Evolutionary conservation across 306 rosid genomes (phyloP), one percentile per base, ranked within the genome.

Genomic region (Prunus campanulata): DNA sequence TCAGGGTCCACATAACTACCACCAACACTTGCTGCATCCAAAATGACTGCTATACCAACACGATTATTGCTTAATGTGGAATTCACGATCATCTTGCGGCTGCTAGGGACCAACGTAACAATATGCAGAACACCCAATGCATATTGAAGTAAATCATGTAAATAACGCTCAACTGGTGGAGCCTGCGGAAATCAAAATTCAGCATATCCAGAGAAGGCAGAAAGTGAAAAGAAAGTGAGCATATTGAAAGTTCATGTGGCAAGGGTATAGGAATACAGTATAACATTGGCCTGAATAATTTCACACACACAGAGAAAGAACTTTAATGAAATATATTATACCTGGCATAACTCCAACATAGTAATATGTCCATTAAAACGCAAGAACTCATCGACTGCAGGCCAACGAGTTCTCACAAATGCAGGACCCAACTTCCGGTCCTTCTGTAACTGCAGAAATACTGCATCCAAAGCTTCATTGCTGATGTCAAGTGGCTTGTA

Each of bases 291-390:
- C 49, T 19, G 14, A 65, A 65, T 65, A 24, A 7, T 18, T 54
- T 19, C 59, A 54, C 24, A 18, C 57, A 52, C 22, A 56, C 5
- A 56, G 13, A 29, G 46, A 25, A 6, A 62, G 46, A 63, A 35
- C 35, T 11, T 62, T 14, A 77, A 68, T 20, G 48, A 25, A 80
- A 12, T 11, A 64, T 67, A 29, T 16, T 66, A 78, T 86, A 96
- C 99, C 99, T 96, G 99, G 82, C 99, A 96, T 79, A 96, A 79
- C 77, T 96, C 99, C 87, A 96, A 72, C 98, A 96, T 89, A 8
- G 90, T 96, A 75, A 87, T 79, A 83, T 96, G 98, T 29, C 99
- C 99, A 77, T 87, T 96, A 79, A 42, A 87, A 48, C 84, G 74
- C 88, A 92, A 85, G 79, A 96, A 96, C 80, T 85, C 87, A 81